These are phyloP conservation scores for Carex scoparia DNA, from an alignment of 176 grass and related monocot species.

Conservation along the genomic window DNA sequence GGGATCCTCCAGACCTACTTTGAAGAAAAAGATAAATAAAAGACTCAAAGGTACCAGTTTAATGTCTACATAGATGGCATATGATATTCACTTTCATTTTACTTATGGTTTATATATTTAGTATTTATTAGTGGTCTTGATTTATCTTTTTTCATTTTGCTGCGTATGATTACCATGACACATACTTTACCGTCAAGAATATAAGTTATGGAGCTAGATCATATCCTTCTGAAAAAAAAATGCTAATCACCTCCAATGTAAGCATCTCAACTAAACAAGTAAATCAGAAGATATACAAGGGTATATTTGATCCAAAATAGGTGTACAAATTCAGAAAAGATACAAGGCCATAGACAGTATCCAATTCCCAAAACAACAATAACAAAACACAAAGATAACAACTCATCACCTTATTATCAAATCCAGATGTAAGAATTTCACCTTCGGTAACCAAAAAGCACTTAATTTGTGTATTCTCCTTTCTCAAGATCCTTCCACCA, in stretches of 20 bases:
- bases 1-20: constrained; percentile 77
- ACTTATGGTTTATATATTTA: not conserved
- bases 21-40: constrained; percentile 20
- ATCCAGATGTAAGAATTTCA: constrained; percentile 80
- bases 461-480: constrained; percentile 88
- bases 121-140: not conserved
- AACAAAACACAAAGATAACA: not conserved
- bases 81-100: not conserved
- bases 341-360: not conserved
- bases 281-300: not conserved
- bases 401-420: constrained; percentile 86
- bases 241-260: not conserved
- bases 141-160: not conserved
- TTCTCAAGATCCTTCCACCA: constrained; percentile 69
- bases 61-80: not conserved
- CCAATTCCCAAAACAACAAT: not conserved
- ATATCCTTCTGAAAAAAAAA: not conserved
- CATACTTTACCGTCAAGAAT: no score
- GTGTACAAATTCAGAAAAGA: not conserved
- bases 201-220: not conserved
- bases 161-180: not conserved
- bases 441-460: constrained; percentile 72
- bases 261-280: not conserved
- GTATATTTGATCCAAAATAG: constrained; percentile 6
- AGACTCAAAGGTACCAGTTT: not conserved